A percentile compares a stretch with the other conserved stretches of the same genome.
Evolutionary conservation across 1,139 yeast genomes (phyloP).

Genomic region (Blastobotrys ciferrii): DNA sequence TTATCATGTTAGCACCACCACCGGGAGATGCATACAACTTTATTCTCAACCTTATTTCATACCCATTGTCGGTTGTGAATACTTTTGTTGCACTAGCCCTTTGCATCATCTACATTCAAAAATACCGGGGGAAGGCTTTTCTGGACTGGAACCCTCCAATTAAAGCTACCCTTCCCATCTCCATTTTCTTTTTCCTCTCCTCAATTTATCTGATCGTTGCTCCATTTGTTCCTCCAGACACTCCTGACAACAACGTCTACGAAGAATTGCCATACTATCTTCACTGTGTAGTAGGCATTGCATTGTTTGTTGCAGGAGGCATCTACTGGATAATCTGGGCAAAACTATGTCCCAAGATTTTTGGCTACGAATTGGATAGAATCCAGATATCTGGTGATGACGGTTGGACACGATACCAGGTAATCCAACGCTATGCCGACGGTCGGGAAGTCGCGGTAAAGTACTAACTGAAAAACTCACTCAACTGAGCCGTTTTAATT

Average conservation of each 20-base stretch:
- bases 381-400: constrained; percentile 62
- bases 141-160: constrained; percentile 74
- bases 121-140: constrained; percentile 40
- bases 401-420: constrained; percentile 72
- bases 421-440: constrained; percentile 40
- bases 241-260: constrained; percentile 62
- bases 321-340: constrained; percentile 72
- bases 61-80: constrained; percentile 71
- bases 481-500: constrained; percentile 6
- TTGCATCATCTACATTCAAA: constrained; percentile 56
- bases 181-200: constrained; percentile 61
- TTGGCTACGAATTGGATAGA: constrained; percentile 57
- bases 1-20: constrained; percentile 64
- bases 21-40: constrained; percentile 78
- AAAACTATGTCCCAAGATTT: constrained; percentile 53
- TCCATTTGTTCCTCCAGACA: constrained; percentile 76
- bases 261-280: constrained; percentile 68
- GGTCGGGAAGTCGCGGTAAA: constrained; percentile 12
- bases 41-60: constrained; percentile 69
- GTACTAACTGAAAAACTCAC: constrained; percentile 10
- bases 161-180: constrained; percentile 63
- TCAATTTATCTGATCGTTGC: constrained; percentile 72
- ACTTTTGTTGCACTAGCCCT: constrained; percentile 72
- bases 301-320: constrained; percentile 68
- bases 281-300: constrained; percentile 83